A percentile compares a stretch with the other conserved stretches of the same genome.
These are phyloP conservation scores for Vigna mungo DNA, from an alignment of 306 rosid species.

Conservation along the genomic window DNA sequence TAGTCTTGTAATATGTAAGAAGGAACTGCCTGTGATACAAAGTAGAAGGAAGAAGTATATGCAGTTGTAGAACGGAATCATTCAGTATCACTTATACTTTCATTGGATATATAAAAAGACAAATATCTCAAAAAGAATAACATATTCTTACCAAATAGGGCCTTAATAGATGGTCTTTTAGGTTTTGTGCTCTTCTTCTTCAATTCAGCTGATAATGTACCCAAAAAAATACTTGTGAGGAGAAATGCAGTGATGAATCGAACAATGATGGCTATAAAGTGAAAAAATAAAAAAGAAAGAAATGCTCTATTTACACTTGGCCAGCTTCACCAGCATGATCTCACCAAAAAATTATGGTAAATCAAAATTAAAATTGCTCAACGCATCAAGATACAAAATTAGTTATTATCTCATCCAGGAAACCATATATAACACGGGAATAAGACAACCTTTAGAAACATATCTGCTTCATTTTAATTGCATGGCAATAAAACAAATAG, in stretches of 20 bases:
- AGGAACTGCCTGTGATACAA: not conserved
- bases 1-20: not conserved
- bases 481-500: conserved; percentile 10
- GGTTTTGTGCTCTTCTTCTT: conserved; percentile 81
- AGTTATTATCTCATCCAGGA: conserved; percentile 11
- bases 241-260: conserved; percentile 20
- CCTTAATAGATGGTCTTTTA: conserved; percentile 88
- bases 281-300: not conserved
- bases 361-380: conserved; percentile 11
- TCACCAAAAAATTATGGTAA: not conserved
- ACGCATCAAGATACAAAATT: conserved; percentile 13
- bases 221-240: conserved; percentile 31
- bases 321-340: conserved; percentile 6
- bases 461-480: not conserved
- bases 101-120: conserved; percentile 1
- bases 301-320: not conserved
- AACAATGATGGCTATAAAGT: not conserved
- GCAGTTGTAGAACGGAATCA: conserved; percentile 16
- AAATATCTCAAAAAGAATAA: conserved; percentile 1
- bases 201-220: conserved; percentile 69
- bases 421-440: not conserved
- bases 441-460: not conserved
- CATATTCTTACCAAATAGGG: conserved; percentile 76
- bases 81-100: not conserved
- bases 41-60: conserved; percentile 4